Percentiles rank a stretch among this genome's conserved stretches.
Conservation (phyloP, 495 filamentous ascomycete species). For the Podospora pseudocomata region DNA sequence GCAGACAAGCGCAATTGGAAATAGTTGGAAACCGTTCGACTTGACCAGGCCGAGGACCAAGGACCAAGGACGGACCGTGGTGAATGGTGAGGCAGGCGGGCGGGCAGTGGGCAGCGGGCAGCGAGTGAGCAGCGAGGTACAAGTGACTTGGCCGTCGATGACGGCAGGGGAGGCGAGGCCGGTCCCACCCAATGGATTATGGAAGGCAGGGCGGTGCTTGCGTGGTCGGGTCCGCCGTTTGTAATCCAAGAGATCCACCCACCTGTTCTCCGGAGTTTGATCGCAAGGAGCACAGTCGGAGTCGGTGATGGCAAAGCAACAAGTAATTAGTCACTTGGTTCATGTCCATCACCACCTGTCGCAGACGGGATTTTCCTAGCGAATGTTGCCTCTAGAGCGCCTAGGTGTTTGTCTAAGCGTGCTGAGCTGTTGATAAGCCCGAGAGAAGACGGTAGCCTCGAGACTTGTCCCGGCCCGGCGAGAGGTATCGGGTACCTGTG, state of each 20-base stretch:
- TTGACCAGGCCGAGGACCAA: constrained; percentile 16
- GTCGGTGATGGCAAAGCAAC: too few relatives aligned
- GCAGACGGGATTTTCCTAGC: not conserved
- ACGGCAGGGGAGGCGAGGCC: constrained; percentile 8
- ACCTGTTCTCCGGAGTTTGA: too few relatives aligned
- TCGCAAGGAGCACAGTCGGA: too few relatives aligned
- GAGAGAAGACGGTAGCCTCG: not conserved
- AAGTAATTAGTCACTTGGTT: too few relatives aligned
- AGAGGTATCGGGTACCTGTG: constrained; percentile 10
- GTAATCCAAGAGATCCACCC: not conserved
- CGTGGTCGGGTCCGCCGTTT: constrained; percentile 11
- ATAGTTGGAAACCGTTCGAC: constrained; percentile 32
- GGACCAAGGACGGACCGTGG: constrained; percentile 9
- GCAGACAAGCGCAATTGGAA: constrained; percentile 27
- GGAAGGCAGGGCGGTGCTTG: constrained; percentile 2
- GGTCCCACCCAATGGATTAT: constrained; percentile 8
- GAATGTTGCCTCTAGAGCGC: not conserved
- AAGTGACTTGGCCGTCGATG: constrained; percentile 7
- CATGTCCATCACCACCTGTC: constrained; percentile 1
- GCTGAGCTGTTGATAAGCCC: not conserved
- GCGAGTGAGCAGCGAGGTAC: not conserved
- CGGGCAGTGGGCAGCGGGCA: not conserved
- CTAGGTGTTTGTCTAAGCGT: too few relatives aligned
- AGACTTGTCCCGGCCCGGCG: not conserved
- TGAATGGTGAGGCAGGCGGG: constrained; percentile 8